Percentiles rank a stretch among this genome's conserved stretches.
phyloP scores from a whole-genome alignment of 2,329 filamentous ascomycete species.

The Nothopassalora personata region DNA sequence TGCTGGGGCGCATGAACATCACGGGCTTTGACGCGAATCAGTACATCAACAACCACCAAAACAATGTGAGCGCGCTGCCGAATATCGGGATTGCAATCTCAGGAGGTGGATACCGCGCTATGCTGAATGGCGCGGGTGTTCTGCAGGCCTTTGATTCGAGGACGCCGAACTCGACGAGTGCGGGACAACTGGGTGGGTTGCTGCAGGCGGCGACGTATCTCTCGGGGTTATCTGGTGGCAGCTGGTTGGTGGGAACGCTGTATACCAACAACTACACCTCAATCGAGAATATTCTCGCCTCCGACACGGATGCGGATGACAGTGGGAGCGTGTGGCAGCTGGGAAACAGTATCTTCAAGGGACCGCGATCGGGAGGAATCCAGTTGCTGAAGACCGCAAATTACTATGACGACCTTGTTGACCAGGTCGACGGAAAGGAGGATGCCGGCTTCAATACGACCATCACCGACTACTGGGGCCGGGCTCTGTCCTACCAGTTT shows the following conservation, averaged over 20 bases:
- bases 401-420: conserved; percentile 59
- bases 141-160: conserved; percentile 73
- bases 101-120: conserved; percentile 80
- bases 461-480: conserved; percentile 78
- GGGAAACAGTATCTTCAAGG: conserved; percentile 56
- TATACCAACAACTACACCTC: conserved; percentile 74
- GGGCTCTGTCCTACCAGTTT: conserved; percentile 79
- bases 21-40: conserved; percentile 67
- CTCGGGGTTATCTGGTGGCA: conserved; percentile 73
- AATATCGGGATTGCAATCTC: conserved; percentile 74
- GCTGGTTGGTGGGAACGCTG: conserved; percentile 79
- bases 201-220: conserved; percentile 78
- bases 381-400: conserved; percentile 51
- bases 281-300: conserved; percentile 51
- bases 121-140: conserved; percentile 76
- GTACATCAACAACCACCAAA: conserved; percentile 60
- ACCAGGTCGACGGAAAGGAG: conserved; percentile 56
- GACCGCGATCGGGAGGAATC: conserved; percentile 47
- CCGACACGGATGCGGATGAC: conserved; percentile 20
- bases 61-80: conserved; percentile 54
- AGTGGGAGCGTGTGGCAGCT: conserved; percentile 52
- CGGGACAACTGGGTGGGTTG: conserved; percentile 71
- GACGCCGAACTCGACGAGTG: conserved; percentile 55
- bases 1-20: conserved; percentile 68
- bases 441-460: conserved; percentile 63